phyloP scores from a whole-genome alignment of 352 stramenopile species.

The Pythium aphanidermatum region DNA sequence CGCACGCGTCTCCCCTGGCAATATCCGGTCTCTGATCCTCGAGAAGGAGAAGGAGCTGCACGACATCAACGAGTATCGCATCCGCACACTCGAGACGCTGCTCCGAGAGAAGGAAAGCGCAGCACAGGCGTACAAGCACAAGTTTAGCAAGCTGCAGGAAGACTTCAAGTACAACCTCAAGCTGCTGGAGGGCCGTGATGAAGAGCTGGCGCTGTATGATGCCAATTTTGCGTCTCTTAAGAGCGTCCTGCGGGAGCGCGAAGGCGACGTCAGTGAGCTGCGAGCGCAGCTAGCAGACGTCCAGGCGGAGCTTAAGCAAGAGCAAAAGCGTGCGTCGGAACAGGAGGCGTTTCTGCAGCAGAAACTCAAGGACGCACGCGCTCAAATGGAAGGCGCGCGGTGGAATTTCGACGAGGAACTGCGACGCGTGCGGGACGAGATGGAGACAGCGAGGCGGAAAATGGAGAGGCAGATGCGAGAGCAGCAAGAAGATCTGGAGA shows the following conservation, averaged over 20 bases:
- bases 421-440: conserved; percentile 50
- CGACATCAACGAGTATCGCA: conserved; percentile 90
- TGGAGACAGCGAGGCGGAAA: conserved; percentile 45
- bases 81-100: conserved; percentile 70
- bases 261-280: conserved; percentile 62
- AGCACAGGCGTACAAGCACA: conserved; percentile 48
- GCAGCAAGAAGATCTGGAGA: conserved; percentile 76
- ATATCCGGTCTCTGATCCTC: conserved; percentile 84
- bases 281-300: conserved; percentile 50
- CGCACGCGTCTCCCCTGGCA: conserved; percentile 36
- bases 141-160: conserved; percentile 84
- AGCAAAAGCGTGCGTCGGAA: conserved; percentile 33
- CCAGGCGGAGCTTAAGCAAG: conserved; percentile 39
- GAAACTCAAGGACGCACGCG: conserved; percentile 69
- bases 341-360: conserved; percentile 54
- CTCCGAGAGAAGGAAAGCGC: conserved; percentile 64
- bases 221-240: conserved; percentile 79
- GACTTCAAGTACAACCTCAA: conserved; percentile 94
- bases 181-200: conserved; percentile 86
- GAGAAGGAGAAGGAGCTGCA: conserved; percentile 90
- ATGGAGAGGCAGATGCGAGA: conserved; percentile 53
- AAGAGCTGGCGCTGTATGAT: conserved; percentile 87
- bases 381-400: conserved; percentile 58
- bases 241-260: conserved; percentile 61
- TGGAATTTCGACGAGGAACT: conserved; percentile 79